Evolutionary conservation across 1,284 basidiomycete genomes (phyloP).

Genomic region (Fomes fomentarius): DNA sequence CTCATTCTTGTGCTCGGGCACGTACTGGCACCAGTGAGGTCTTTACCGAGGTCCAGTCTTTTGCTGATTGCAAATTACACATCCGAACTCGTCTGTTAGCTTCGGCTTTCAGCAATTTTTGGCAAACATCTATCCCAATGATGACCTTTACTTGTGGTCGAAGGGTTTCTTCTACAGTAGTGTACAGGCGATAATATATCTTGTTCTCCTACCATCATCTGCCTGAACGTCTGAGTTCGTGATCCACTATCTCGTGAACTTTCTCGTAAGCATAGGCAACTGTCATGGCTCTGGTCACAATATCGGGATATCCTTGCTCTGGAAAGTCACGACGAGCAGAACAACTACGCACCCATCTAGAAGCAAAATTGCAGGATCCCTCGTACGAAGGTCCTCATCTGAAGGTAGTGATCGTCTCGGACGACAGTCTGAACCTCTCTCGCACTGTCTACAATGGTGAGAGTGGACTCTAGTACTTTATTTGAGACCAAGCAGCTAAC

Average conservation of each 20-base stretch:
- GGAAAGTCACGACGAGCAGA: conserved; percentile 82
- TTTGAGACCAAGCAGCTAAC: background rate
- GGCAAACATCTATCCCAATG: conserved; percentile 30
- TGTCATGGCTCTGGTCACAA: conserved; percentile 89
- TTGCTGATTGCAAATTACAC: conserved; percentile 91
- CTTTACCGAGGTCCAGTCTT: conserved; percentile 81
- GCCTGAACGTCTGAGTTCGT: background rate
- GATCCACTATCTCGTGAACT: too few relatives aligned
- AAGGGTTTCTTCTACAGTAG: conserved; percentile 17
- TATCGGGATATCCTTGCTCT: conserved; percentile 89
- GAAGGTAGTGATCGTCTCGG: conserved; percentile 75
- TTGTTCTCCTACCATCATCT: conserved; percentile 15
- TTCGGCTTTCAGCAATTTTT: conserved; percentile 42
- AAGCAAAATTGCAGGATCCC: conserved; percentile 52
- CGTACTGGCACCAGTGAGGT: conserved; percentile 89
- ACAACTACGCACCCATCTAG: conserved; percentile 68
- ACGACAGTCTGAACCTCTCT: conserved; percentile 71
- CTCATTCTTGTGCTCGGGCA: conserved; percentile 88
- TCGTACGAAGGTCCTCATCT: conserved; percentile 55
- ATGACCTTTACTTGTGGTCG: conserved; percentile 13
- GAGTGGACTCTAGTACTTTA: conserved; percentile 26
- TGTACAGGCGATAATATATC: conserved; percentile 15
- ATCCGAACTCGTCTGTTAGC: conserved; percentile 42
- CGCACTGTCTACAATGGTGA: conserved; percentile 78
- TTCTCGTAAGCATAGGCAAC: too few relatives aligned